These are phyloP conservation scores for Didymella exigua DNA, from an alignment of 2,329 filamentous ascomycete species.

Conservation along the genomic window DNA sequence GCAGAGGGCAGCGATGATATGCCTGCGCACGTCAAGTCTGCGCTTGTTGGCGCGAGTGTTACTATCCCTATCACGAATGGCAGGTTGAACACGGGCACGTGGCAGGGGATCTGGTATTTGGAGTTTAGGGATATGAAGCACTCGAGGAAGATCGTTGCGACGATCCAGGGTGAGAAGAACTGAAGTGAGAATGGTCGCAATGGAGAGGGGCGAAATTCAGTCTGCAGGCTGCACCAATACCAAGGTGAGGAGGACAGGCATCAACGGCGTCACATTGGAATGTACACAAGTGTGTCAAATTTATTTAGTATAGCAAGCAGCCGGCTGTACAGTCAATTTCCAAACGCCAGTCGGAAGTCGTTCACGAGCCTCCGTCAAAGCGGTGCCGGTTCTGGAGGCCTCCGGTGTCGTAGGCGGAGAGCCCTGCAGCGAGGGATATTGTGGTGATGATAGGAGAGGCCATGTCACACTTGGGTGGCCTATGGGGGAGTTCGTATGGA, in stretches of 20 bases:
- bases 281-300: neutral
- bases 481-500: neutral
- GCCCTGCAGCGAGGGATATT: neutral
- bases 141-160: slow-evolving; percentile 82
- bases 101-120: slow-evolving; percentile 94
- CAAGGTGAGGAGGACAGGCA: neutral
- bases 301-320: neutral
- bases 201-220: neutral
- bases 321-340: neutral
- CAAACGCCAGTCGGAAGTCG: neutral
- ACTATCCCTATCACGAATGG: slow-evolving; percentile 91
- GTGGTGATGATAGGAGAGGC: neutral
- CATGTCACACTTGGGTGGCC: neutral
- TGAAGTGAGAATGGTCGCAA: slow-evolving; percentile 23
- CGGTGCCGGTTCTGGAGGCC: neutral
- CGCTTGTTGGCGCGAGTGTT: slow-evolving; percentile 84
- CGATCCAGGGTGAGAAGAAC: slow-evolving; percentile 84
- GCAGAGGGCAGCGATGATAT: slow-evolving; percentile 92
- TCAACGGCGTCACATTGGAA: neutral
- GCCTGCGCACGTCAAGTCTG: slow-evolving; percentile 94
- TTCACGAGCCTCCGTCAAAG: neutral
- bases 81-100: slow-evolving; percentile 71
- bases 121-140: slow-evolving; percentile 84
- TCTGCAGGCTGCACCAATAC: neutral
- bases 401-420: neutral